Evolutionary conservation across 179 eudicot genomes (phyloP).

Genomic region (Vitellaria paradoxa): DNA sequence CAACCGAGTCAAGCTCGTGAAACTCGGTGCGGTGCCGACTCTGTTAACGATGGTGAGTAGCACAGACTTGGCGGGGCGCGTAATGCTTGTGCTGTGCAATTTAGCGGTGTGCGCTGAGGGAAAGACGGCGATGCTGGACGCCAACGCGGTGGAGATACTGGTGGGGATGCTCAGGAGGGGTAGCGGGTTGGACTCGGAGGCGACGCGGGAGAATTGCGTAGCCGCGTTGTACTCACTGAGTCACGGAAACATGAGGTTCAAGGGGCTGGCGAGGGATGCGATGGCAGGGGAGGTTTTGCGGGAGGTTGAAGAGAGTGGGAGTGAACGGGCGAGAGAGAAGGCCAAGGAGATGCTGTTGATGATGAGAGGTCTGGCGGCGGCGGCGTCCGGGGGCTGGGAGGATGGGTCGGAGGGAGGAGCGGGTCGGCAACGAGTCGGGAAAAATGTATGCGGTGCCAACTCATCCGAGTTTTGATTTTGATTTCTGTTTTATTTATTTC

Average conservation of each 20-base stretch:
- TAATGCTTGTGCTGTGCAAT: slow-evolving; percentile 67
- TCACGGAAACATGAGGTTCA: slow-evolving; percentile 79
- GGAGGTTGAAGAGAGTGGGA: slow-evolving; percentile 66
- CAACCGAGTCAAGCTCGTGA: slow-evolving; percentile 68
- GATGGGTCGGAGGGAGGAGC: slow-evolving; percentile 40
- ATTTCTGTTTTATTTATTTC: not conserved
- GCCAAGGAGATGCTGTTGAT: slow-evolving; percentile 52
- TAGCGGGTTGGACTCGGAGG: slow-evolving; percentile 46
- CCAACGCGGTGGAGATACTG: slow-evolving; percentile 64
- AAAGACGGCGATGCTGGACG: slow-evolving; percentile 71
- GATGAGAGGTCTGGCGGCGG: slow-evolving; percentile 46
- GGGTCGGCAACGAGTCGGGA: slow-evolving; percentile 47
- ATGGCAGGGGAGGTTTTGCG: slow-evolving; percentile 67
- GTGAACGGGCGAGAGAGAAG: slow-evolving; percentile 77
- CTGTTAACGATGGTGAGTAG: slow-evolving; percentile 46
- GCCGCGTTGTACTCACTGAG: slow-evolving; percentile 77
- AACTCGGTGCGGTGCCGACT: slow-evolving; percentile 56
- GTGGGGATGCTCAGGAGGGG: slow-evolving; percentile 48
- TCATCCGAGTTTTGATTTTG: slow-evolving; percentile 53
- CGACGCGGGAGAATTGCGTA: slow-evolving; percentile 82
- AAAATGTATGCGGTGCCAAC: slow-evolving; percentile 30
- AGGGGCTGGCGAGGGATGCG: slow-evolving; percentile 68
- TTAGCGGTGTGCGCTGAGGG: slow-evolving; percentile 72
- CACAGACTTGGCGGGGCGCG: slow-evolving; percentile 49
- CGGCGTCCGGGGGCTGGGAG: slow-evolving; percentile 13